Percentiles rank a stretch among this genome's conserved stretches.
These are phyloP conservation scores for Poa pratensis DNA, from an alignment of 176 grass and related monocot species.

Conservation along the genomic window DNA sequence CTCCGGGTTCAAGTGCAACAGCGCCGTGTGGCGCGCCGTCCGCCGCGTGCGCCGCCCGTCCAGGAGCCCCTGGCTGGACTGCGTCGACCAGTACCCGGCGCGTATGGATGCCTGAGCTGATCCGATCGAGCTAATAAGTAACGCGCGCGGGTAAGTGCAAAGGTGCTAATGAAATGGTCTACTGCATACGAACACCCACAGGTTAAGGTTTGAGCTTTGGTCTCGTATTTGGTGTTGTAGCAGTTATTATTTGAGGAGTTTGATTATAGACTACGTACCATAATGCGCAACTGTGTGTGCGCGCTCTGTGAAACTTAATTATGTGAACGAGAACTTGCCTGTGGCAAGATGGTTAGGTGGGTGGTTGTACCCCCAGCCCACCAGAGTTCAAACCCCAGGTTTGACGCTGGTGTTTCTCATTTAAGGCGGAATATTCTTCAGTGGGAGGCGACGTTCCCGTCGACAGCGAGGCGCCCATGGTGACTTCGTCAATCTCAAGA, in stretches of 20 bases:
- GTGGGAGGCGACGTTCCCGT: too few relatives aligned
- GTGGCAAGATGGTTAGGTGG: too few relatives aligned
- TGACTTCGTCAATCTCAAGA: too few relatives aligned
- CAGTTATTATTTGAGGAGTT: neutral
- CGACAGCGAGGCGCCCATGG: too few relatives aligned
- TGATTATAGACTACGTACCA: conserved; percentile 30
- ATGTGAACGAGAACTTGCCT: too few relatives aligned
- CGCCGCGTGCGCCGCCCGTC: conserved; percentile 69
- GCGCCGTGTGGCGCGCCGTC: conserved; percentile 89
- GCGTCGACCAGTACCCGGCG: conserved; percentile 70
- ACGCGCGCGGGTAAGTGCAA: neutral
- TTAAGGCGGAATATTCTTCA: too few relatives aligned
- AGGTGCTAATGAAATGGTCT: neutral
- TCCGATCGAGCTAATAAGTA: too few relatives aligned
- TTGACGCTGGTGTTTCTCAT: too few relatives aligned
- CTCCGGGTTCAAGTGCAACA: conserved; percentile 99
- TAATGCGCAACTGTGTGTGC: conserved; percentile 13
- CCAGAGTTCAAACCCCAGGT: too few relatives aligned
- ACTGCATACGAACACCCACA: too few relatives aligned
- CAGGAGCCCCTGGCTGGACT: conserved; percentile 83
- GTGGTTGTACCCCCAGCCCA: too few relatives aligned
- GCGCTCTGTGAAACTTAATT: conserved; percentile 12
- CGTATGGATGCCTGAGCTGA: conserved; percentile 43
- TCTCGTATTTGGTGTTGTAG: conserved; percentile 4
- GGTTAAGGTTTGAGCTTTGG: conserved; percentile 19